Conservation (phyloP, 2,329 filamentous ascomycete genomes). For the Beauveria australis region DNA sequence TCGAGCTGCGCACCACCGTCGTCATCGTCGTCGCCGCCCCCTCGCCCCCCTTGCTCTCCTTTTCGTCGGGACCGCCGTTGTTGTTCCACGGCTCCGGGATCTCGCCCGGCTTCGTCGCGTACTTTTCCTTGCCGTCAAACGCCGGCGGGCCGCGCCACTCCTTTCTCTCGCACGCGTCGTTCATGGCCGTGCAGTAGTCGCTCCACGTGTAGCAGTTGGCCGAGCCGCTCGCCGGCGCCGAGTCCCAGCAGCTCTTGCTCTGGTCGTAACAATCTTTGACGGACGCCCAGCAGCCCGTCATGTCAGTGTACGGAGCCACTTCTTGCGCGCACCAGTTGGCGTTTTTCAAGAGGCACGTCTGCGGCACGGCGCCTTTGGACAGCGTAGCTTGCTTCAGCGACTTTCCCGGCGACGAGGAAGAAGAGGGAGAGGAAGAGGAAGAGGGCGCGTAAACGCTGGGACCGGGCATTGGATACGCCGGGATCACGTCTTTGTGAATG, state of each 20-base stretch:
- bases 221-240: constrained; percentile 50
- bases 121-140: constrained; percentile 27
- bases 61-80: constrained; percentile 13
- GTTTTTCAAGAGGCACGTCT: constrained; percentile 53
- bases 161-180: constrained; percentile 32
- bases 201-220: constrained; percentile 55
- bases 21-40: background rate
- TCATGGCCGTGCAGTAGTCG: constrained; percentile 47
- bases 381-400: constrained; percentile 14
- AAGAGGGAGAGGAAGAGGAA: background rate
- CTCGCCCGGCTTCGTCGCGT: constrained; percentile 22
- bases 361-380: constrained; percentile 43
- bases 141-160: constrained; percentile 41
- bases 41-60: constrained; percentile 13
- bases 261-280: constrained; percentile 51
- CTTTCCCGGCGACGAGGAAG: background rate
- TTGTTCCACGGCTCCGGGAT: constrained; percentile 25
- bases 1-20: background rate
- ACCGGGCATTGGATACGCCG: constrained; percentile 47
- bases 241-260: constrained; percentile 48
- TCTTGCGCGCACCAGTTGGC: constrained; percentile 65
- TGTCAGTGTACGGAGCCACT: constrained; percentile 45
- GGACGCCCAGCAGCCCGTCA: constrained; percentile 52
- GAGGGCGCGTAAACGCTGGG: constrained; percentile 40
- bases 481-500: constrained; percentile 44